Base-by-base conservation (phyloP, 768 basidiomycete genomes). In the Crucibulum laeve region DNA sequence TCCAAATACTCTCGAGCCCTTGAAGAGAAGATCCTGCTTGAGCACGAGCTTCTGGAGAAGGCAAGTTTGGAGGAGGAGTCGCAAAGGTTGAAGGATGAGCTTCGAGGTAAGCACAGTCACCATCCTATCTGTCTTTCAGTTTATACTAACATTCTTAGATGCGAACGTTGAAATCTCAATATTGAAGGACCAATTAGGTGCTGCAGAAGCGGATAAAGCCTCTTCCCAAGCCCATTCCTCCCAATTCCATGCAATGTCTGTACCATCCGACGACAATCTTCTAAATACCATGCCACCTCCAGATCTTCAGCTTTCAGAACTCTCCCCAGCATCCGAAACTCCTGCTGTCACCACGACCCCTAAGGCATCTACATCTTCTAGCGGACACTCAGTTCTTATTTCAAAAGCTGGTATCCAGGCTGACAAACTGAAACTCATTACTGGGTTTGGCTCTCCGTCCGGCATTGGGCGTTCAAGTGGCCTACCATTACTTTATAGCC, bases 1-100 rank as follows among this genome's bases (percentile, higher is more conserved):
- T 71, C 79, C 53, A 91, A 86, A 61, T 95, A 98, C 67, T 83
- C 92, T 46, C 79, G 84, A 42, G 87, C 87, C 1, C 70, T 98
- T 25, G 96, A 99, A 63, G 93, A 98, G 69, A 98, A 97, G 68
- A 97, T 97, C 43, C 68, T 99, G 21, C 76, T 98, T 26, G 96
- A 99, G 62, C 92, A 98, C 51, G 96, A 99, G 55, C 71, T 98
- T 24, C 68, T 97, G 21, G 86, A 87, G 62, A 96, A 95, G 62
- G 90, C 91, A 3, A 82, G 75, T 50, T 58, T 96, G 34, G 93
- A 97, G 57, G 94, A 95, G 61, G 87, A 94, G 55, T 78, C 74
- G 37, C 96, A 98, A 63, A 78, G 96, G 35, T 60, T 95, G 46
- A 91, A 82, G 61, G 96, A 98, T 56, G 94, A 98, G 58, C 67